Conservation (phyloP, 371 early-diverging fungal genomes). For the Apophysomyces sp. region DNA sequence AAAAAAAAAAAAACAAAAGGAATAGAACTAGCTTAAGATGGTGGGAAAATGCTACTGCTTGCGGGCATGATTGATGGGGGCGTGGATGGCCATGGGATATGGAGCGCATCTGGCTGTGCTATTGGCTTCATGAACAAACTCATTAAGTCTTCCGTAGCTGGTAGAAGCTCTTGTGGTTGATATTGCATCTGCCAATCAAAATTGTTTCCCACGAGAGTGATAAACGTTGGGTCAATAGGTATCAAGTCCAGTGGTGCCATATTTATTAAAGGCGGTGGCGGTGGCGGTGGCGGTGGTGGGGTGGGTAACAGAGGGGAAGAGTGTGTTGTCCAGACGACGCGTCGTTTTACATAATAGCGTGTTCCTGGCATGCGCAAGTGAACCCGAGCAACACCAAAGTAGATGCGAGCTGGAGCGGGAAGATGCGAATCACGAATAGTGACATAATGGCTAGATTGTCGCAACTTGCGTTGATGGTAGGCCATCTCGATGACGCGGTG, state of each 20-base stretch:
- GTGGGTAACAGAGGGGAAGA: too few species aligned
- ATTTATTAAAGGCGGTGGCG: not conserved
- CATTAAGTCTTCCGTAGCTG: not conserved
- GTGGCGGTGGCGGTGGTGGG: not conserved
- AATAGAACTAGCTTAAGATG: not conserved
- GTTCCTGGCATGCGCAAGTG: constrained; percentile 55
- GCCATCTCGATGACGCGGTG: constrained; percentile 35
- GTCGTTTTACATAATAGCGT: constrained; percentile 41
- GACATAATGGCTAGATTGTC: constrained; percentile 32
- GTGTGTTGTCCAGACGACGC: not conserved
- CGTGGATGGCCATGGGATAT: not conserved
- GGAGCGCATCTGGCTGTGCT: not conserved
- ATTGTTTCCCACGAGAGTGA: not conserved
- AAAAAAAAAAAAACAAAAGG: not conserved
- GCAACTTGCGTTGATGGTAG: constrained; percentile 21
- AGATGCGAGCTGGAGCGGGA: constrained; percentile 27
- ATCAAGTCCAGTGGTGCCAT: not conserved
- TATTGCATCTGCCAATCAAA: not conserved
- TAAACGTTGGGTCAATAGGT: not conserved
- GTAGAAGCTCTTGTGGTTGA: not conserved
- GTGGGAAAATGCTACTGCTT: not conserved
- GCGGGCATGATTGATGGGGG: not conserved
- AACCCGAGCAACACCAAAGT: constrained; percentile 42
- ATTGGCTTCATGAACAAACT: not conserved
- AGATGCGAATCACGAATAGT: constrained; percentile 33